A percentile compares a stretch with the other conserved stretches of the same genome.
Evolutionary conservation across 805 yeast genomes (phyloP).

Genomic region (Suhomyces prunicola): DNA sequence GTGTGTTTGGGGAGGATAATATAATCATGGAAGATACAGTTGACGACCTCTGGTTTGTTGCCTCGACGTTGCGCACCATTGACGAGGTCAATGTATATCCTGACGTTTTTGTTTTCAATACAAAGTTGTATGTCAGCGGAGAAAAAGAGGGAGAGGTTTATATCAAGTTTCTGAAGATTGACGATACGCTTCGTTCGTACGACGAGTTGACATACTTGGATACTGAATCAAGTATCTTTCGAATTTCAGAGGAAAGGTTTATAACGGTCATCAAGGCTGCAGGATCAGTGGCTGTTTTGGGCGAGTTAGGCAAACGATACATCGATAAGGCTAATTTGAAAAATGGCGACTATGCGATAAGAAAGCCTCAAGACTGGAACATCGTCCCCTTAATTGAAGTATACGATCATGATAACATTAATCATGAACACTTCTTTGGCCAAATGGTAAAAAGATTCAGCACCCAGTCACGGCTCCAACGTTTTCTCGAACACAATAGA

Average conservation of each 20-base stretch:
- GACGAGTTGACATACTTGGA: neutral
- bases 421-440: neutral
- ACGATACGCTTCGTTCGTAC: neutral
- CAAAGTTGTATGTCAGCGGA: neutral
- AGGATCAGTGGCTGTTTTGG: neutral
- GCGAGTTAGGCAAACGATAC: neutral
- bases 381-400: neutral
- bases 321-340: no score
- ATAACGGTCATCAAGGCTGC: neutral
- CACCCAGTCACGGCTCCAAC: no score
- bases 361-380: neutral
- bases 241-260: neutral
- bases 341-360: neutral
- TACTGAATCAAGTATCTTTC: neutral
- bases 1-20: no score
- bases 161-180: neutral
- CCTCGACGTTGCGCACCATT: neutral
- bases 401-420: neutral
- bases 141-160: neutral
- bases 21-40: no score
- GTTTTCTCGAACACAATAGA: no score
- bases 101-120: neutral
- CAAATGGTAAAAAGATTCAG: neutral
- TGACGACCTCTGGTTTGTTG: no score
- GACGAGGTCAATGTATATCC: neutral